Evolutionary conservation across 2,329 filamentous ascomycete species (phyloP), one percentile per base, ranked within the genome.

Genomic region (Atkinsonella hypoxylon): DNA sequence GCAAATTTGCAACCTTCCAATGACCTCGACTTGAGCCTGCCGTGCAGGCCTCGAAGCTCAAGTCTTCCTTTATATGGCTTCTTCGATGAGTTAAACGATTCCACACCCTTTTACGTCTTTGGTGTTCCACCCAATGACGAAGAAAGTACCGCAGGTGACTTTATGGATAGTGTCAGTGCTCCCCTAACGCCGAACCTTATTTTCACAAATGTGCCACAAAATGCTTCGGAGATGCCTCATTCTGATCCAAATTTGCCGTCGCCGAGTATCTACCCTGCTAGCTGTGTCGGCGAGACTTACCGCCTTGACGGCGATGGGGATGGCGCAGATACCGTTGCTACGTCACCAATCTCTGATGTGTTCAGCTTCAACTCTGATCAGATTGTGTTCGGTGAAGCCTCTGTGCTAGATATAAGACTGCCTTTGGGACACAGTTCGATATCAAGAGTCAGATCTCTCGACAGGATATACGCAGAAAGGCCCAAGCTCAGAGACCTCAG

Each of bases 1-100:
- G 76, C 73, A 45, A 73, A 65, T 20, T 62, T 81, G n/a, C 77
- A 82, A 54, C 68, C 70, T 0, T 67, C 59, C 45, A 67, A 70
- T 49, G 70, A 76, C 41, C 61, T 77, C n/a, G 75, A 77, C 47
- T 63, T 78, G 38, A 71, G 70, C 1, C 55, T 62, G 31, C 57
- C 56, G 1, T 54, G 55, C 15, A 69, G 72, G 2, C 67, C 67
- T 20, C 71, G 75, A 51, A 77, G 76, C 55, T 67, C 70, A 44
- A 79, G 73, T 53, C 58, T 78, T 39, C 75, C 76, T 0, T 55
- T 71, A n/a, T 73, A 72, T 52, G 69, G 67, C 7, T 67, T 69
- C 36, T 59, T 65, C 3, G 72, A 74, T 48, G 68, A 67, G 18
- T 64, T 70, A 38, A 67, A 70, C 12, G 70, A 74, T 30, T 61